Conservation (phyloP, 108 stramenopile genomes). For the Cylindrotheca fusiformis region DNA sequence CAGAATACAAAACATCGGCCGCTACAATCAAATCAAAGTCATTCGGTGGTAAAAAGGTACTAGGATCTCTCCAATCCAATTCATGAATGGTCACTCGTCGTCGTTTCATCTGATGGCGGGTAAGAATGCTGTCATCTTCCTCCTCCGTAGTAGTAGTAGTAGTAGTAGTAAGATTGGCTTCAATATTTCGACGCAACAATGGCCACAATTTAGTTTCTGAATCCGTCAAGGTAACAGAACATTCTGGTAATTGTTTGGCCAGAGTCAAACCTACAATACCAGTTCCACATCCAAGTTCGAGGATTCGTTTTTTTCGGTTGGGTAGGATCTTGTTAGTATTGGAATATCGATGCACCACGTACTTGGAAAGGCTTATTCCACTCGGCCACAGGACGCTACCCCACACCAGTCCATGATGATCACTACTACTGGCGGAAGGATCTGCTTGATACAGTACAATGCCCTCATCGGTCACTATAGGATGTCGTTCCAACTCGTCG, state of each 20-base stretch:
- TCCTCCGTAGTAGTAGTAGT: neutral
- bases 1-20: slow-evolving; percentile 17
- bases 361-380: slow-evolving; percentile 9
- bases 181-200: slow-evolving; percentile 4
- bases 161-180: slow-evolving; percentile 3
- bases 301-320: neutral
- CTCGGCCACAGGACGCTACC: slow-evolving; percentile 12
- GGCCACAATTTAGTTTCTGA: slow-evolving; percentile 7
- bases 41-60: slow-evolving; percentile 3
- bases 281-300: slow-evolving; percentile 13
- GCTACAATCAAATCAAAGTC: slow-evolving; percentile 14
- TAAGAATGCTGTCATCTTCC: no score
- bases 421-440: neutral
- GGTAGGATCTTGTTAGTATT: neutral
- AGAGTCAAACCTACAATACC: slow-evolving; percentile 9
- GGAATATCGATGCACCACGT: neutral
- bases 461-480: slow-evolving; percentile 10
- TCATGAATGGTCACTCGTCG: neutral
- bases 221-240: slow-evolving; percentile 1
- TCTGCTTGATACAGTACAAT: slow-evolving; percentile 5
- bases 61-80: slow-evolving; percentile 15
- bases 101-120: neutral
- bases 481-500: slow-evolving; percentile 10
- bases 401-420: slow-evolving; percentile 4
- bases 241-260: neutral